Evolutionary conservation across 371 early-diverging fungal species (phyloP).

Genomic region (Encephalitozoon hellem): DNA sequence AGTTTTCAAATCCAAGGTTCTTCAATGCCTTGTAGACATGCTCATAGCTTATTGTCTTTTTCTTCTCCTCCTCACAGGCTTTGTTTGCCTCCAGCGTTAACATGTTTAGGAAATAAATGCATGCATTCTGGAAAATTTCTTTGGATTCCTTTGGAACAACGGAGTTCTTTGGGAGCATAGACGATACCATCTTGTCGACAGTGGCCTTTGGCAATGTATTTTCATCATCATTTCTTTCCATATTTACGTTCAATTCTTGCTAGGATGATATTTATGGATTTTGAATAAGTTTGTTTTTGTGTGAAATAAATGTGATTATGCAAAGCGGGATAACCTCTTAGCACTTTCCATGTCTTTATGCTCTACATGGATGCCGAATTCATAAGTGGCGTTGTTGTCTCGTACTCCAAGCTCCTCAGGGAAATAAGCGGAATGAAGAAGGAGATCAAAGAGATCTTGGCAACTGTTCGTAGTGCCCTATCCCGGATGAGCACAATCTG

Average conservation of each 20-base stretch:
- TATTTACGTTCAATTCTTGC: neutral
- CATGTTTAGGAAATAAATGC: conserved; percentile 64
- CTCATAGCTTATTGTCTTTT: conserved; percentile 91
- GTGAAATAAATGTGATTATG: neutral
- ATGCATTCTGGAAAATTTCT: conserved; percentile 79
- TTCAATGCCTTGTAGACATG: conserved; percentile 80
- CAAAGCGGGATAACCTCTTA: neutral
- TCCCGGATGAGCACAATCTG: neutral
- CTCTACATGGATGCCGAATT: conserved; percentile 30
- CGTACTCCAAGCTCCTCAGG: conserved; percentile 13
- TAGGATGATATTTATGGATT: conserved; percentile 4
- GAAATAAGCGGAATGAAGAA: conserved; percentile 9
- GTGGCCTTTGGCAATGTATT: conserved; percentile 68
- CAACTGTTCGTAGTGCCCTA: neutral
- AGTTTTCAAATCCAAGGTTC: conserved; percentile 78
- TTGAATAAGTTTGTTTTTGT: neutral
- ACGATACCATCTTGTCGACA: conserved; percentile 84
- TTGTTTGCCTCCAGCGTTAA: conserved; percentile 77
- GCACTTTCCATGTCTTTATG: neutral
- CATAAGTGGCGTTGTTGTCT: conserved; percentile 26
- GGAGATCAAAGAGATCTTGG: neutral
- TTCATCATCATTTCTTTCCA: conserved; percentile 50
- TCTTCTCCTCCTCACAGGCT: conserved; percentile 83
- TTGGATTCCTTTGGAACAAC: conserved; percentile 81
- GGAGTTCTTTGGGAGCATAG: conserved; percentile 70